A percentile compares a stretch with the other conserved stretches of the same genome.
Conservation (phyloP, 2,329 filamentous ascomycete species). For the Drechslerella dactyloides region DNA sequence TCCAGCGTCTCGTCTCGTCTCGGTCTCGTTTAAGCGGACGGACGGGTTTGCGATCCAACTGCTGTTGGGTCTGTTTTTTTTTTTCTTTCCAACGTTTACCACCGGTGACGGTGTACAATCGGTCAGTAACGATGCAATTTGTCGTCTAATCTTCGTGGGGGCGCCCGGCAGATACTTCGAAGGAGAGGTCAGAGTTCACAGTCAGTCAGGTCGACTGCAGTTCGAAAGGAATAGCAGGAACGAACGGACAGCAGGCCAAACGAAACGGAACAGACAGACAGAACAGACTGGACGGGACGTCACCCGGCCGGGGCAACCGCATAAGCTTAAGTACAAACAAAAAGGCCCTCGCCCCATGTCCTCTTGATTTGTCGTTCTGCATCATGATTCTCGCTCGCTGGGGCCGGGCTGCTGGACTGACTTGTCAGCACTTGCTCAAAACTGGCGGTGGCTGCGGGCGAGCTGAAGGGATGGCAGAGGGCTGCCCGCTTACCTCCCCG, state of each 20-base stretch:
- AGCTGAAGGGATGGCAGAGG: constrained; percentile 23
- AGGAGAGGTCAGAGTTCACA: no score
- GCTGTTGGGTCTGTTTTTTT: no score
- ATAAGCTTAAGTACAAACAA: background rate
- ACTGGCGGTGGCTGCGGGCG: constrained; percentile 29
- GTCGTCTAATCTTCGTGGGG: no score
- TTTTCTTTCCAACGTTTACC: no score
- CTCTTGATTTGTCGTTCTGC: background rate
- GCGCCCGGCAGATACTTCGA: no score
- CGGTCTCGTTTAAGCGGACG: no score
- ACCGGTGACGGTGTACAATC: no score
- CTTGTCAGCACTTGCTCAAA: constrained; percentile 47
- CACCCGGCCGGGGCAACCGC: constrained; percentile 1
- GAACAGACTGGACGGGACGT: background rate
- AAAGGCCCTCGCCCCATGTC: background rate
- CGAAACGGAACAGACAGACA: no score
- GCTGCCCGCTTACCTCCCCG: constrained; percentile 4
- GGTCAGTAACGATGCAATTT: no score
- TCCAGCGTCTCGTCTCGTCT: no score
- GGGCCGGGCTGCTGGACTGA: background rate
- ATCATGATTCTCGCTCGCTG: constrained; percentile 31
- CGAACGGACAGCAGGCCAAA: background rate
- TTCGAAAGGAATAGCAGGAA: background rate
- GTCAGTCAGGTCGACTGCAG: no score
- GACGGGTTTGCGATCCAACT: no score